These are phyloP conservation scores for Petrea volubilis DNA, from an alignment of 257 asterid genomes.

Conservation along the genomic window DNA sequence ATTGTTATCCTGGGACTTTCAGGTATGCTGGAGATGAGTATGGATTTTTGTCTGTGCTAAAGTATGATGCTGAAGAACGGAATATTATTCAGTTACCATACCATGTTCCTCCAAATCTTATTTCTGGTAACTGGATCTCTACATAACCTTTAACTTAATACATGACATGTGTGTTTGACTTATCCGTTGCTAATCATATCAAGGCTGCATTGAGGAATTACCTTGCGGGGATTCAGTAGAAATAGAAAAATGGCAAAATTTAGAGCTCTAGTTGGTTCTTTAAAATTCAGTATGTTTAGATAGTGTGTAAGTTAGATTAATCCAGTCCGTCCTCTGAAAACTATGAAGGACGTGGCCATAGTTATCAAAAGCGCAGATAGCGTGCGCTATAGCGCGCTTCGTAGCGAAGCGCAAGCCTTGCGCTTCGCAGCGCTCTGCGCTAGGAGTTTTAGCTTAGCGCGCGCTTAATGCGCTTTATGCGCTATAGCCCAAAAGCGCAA, in stretches of 20 bases:
- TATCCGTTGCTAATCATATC: neutral
- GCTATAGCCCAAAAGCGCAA: no score
- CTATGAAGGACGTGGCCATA: no score
- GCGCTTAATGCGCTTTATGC: no score
- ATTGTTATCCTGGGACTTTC: slow-evolving; percentile 28
- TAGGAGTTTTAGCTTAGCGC: no score
- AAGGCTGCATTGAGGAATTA: slow-evolving; percentile 4
- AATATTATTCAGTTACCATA: slow-evolving; percentile 65
- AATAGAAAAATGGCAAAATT: neutral
- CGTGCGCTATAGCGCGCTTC: no score
- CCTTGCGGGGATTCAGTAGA: slow-evolving; percentile 8
- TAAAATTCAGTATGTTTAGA: neutral
- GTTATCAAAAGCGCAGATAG: no score
- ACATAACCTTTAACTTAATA: slow-evolving; percentile 22
- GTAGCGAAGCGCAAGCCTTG: no score
- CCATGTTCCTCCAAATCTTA: slow-evolving; percentile 77
- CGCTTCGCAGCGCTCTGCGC: no score
- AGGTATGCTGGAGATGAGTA: slow-evolving; percentile 94
- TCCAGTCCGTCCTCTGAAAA: neutral
- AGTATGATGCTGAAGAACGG: slow-evolving; percentile 69
- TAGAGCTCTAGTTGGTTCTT: no score
- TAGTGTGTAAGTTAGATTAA: neutral
- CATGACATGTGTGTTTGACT: slow-evolving; percentile 16
- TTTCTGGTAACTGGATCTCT: slow-evolving; percentile 66
- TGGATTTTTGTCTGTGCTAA: slow-evolving; percentile 82